Percentiles rank a stretch among this genome's conserved stretches.
phyloP scores from a whole-genome alignment of 495 filamentous ascomycete species.

The Tetracladium marchalianum region DNA sequence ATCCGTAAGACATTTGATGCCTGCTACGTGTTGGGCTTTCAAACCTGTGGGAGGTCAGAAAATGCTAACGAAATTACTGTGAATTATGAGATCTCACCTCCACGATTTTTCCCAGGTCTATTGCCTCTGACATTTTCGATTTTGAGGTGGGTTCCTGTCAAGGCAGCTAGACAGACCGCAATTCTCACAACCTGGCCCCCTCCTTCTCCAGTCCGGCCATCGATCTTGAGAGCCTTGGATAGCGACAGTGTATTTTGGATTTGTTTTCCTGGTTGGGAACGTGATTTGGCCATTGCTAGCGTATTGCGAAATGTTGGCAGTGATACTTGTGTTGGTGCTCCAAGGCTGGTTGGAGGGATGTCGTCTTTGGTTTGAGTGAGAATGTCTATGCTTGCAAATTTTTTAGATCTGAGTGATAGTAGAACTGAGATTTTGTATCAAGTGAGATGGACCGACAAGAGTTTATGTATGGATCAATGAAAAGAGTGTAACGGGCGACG shows the following conservation, averaged over 20 bases:
- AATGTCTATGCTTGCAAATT: no score
- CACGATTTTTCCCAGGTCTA: slow-evolving; percentile 31
- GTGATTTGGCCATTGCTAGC: no score
- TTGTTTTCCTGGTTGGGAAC: no score
- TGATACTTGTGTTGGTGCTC: no score
- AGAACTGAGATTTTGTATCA: no score
- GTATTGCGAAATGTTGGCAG: no score
- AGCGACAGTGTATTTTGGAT: background rate
- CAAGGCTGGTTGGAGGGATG: no score
- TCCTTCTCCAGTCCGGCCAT: slow-evolving; percentile 70
- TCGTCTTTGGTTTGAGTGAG: no score
- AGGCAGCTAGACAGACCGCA: slow-evolving; percentile 56
- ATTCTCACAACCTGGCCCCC: slow-evolving; percentile 76
- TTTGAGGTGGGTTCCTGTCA: slow-evolving; percentile 53
- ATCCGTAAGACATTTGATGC: slow-evolving; percentile 53
- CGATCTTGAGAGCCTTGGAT: slow-evolving; percentile 31
- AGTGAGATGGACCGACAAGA: no score
- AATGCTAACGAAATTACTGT: slow-evolving; percentile 6
- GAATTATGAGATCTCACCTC: slow-evolving; percentile 22
- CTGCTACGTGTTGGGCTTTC: slow-evolving; percentile 65
- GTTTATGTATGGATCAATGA: no score
- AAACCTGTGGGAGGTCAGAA: slow-evolving; percentile 41
- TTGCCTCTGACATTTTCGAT: slow-evolving; percentile 66
- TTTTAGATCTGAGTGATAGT: no score
- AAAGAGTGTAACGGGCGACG: no score